Evolutionary conservation across 1,139 yeast species (phyloP).

Genomic region (Hemisphaericaspora xylofermentans): DNA sequence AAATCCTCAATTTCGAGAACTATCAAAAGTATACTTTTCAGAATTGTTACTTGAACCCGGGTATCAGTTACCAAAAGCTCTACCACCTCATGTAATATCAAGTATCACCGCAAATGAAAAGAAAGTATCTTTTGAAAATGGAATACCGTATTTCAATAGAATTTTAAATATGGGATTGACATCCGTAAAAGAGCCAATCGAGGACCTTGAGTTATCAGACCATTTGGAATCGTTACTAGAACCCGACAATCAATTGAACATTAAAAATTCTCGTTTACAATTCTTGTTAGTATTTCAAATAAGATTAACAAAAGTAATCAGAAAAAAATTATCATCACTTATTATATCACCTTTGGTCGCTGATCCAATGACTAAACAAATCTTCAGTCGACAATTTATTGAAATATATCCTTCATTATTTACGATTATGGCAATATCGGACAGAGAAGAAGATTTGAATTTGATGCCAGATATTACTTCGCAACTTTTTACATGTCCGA

Average conservation of each 20-base stretch:
- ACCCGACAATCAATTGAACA: constrained; percentile 4
- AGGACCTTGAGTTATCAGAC: constrained; percentile 5
- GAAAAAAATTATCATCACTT: constrained; percentile 47
- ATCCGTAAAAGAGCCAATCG: constrained; percentile 12
- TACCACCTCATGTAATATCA: constrained; percentile 23
- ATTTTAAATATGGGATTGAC: constrained; percentile 25
- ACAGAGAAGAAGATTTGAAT: constrained; percentile 65
- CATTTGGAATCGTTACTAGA: constrained; percentile 8
- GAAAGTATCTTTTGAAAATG: constrained; percentile 29
- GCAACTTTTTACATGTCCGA: constrained; percentile 68
- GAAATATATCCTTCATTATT: constrained; percentile 56
- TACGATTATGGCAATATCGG: constrained; percentile 47
- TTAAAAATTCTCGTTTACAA: constrained; percentile 48
- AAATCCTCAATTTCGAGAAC: constrained; percentile 25
- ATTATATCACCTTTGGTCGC: constrained; percentile 56
- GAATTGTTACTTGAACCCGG: constrained; percentile 31
- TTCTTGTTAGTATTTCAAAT: constrained; percentile 54
- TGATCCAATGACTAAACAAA: constrained; percentile 42
- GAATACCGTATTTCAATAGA: constrained; percentile 29
- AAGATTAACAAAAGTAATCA: constrained; percentile 50
- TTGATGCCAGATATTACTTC: constrained; percentile 53
- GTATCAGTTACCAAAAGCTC: constrained; percentile 23
- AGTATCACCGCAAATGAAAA: constrained; percentile 15
- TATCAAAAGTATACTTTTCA: constrained; percentile 23
- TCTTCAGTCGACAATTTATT: constrained; percentile 53